These are phyloP conservation scores for Aspergillus amoenus DNA, from an alignment of 2,329 filamentous ascomycete genomes.

Conservation along the genomic window DNA sequence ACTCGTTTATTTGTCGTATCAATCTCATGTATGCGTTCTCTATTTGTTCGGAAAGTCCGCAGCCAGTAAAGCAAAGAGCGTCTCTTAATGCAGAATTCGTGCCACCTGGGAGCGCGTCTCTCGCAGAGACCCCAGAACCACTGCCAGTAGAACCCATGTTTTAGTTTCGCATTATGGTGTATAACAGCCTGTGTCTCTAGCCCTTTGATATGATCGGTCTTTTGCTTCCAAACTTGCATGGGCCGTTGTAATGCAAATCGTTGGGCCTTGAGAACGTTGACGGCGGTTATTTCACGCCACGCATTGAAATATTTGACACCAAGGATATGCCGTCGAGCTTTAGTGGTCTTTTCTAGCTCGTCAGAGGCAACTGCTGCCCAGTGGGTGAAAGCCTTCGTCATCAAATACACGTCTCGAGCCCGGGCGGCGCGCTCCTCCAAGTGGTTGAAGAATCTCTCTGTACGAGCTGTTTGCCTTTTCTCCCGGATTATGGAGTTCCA, in stretches of 20 bases:
- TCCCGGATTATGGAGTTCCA: slow-evolving; percentile 46
- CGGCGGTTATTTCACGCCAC: slow-evolving; percentile 65
- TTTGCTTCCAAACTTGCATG: slow-evolving; percentile 53
- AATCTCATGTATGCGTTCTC: slow-evolving; percentile 41
- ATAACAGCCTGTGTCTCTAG: slow-evolving; percentile 35
- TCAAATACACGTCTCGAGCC: slow-evolving; percentile 65
- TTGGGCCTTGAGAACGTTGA: slow-evolving; percentile 56
- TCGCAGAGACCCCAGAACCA: slow-evolving; percentile 49
- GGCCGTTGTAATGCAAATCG: slow-evolving; percentile 56
- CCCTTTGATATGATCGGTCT: slow-evolving; percentile 35
- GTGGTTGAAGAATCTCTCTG: slow-evolving; percentile 54
- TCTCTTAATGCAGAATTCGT: slow-evolving; percentile 41
- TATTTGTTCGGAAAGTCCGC: slow-evolving; percentile 38
- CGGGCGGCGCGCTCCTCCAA: slow-evolving; percentile 61
- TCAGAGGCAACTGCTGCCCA: slow-evolving; percentile 68
- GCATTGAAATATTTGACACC: slow-evolving; percentile 67
- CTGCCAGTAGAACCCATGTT: slow-evolving; percentile 38
- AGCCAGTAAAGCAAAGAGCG: slow-evolving; percentile 44
- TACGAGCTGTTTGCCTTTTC: slow-evolving; percentile 46
- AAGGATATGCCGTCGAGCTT: slow-evolving; percentile 70
- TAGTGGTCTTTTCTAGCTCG: slow-evolving; percentile 64
- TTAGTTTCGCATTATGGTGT: slow-evolving; percentile 30
- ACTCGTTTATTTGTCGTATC: slow-evolving; percentile 30
- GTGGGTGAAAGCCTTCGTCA: slow-evolving; percentile 64
- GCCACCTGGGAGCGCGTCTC: slow-evolving; percentile 44